Base-by-base conservation (phyloP, 208 protist genomes). In the Herpetomonas samuelpessoai region DNA sequence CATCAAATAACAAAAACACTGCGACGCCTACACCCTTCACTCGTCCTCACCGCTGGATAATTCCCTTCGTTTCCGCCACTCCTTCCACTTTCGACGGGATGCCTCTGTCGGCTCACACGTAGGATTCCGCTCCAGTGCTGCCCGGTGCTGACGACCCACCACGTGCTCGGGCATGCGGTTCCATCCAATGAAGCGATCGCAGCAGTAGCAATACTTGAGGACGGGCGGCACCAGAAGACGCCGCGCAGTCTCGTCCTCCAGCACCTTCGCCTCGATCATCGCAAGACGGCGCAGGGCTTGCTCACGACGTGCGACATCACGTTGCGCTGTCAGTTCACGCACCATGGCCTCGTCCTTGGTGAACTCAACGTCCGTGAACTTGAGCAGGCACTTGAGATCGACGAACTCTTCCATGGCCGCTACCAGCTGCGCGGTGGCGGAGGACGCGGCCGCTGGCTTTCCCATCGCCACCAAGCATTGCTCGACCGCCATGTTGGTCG, bases 201-300 rank as follows among this genome's bases (percentile, higher is more conserved):
- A 93, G 31, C 55, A 71, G 69, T 91, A 88, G 69, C 86, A 93
- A 69, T 93, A 93, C 62, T 91, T 93, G 48, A 83, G 53, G 18
- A 93, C 79, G 0, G 86, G 86, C n/a, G 86, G 83, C 18, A 74
- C 67, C 14, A 83, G 65, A 22, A 85, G 30, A 1, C 39, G 57
- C 3, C 62, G 71, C 10, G 74, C 62, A 12, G 45, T 55, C 24
- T 26, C 52, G 47, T 83, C 74, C 14, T 25, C 57, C 35, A 64
- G 41, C 35, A 78, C 72, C 57, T 59, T 58, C 1, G 39, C 27
- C 14, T 54, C 29, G 19, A 84, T 31, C 19, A 57, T 24, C 12
- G 49, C 35, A 30, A 76, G 57, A 10, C 83, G 74, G 4, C 66
- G 56, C 21, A 69, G 45, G 16, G 75, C 58, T 12, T 78, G 71